Conservation (phyloP, 139 green algal genomes). For the Dunaliella primolecta region DNA sequence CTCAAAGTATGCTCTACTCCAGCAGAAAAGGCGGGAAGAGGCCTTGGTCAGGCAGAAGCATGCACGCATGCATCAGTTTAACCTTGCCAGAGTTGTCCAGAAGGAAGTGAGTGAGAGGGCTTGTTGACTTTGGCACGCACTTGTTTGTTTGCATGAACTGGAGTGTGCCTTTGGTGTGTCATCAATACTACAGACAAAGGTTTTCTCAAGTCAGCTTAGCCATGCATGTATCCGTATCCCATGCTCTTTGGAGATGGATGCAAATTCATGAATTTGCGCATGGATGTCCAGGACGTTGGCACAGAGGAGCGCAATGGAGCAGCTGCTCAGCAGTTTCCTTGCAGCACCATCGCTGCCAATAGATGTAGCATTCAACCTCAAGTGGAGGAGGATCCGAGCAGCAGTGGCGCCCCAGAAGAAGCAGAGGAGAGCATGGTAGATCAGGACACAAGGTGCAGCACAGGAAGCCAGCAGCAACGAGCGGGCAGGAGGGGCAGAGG, state of each 20-base stretch:
- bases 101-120: not conserved
- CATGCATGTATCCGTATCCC: not conserved
- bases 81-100: not conserved
- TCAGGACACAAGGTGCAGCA: not conserved
- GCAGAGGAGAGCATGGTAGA: not conserved
- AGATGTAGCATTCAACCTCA: too few relatives aligned
- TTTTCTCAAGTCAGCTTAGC: too few relatives aligned
- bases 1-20: slow-evolving; percentile 8
- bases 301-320: too few relatives aligned
- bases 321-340: too few relatives aligned
- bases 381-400: too few relatives aligned
- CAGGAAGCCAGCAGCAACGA: not conserved
- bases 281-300: too few relatives aligned
- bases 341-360: too few relatives aligned
- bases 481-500: not conserved
- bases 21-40: slow-evolving; percentile 39
- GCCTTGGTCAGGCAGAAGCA: slow-evolving; percentile 42
- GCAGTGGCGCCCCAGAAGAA: not conserved
- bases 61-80: slow-evolving; percentile 27
- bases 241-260: not conserved
- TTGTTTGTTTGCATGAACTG: not conserved
- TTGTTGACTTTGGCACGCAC: not conserved
- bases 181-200: too few relatives aligned
- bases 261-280: not conserved
- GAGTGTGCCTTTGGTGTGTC: not conserved